phyloP scores from a whole-genome alignment of 352 stramenopile genomes.

The Pythium scleroteichum region DNA sequence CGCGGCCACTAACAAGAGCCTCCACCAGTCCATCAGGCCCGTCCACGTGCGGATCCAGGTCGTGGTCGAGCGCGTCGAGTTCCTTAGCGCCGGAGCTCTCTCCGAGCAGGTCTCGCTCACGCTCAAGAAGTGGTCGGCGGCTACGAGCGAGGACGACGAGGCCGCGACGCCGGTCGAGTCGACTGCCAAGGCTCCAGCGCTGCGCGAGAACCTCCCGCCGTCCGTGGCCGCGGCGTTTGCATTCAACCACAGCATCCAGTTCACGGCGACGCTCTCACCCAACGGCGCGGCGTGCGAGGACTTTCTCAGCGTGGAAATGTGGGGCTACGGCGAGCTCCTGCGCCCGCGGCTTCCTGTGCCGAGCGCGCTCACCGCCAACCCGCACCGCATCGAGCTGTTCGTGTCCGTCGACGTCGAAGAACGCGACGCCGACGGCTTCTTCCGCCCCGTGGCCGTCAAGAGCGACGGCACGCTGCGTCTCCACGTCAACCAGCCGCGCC shows the following conservation, averaged over 20 bases:
- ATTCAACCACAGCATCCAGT: slow-evolving; percentile 18
- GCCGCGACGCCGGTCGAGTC: slow-evolving; percentile 19
- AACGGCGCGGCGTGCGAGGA: slow-evolving; percentile 25
- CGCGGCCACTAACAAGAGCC: slow-evolving; percentile 7
- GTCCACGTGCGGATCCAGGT: slow-evolving; percentile 14
- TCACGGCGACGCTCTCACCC: not conserved
- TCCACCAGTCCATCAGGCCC: slow-evolving; percentile 5
- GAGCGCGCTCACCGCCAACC: not conserved
- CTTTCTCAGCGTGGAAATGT: slow-evolving; percentile 53
- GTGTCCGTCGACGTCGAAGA: slow-evolving; percentile 79
- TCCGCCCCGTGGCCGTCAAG: slow-evolving; percentile 67
- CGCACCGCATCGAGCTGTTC: slow-evolving; percentile 54
- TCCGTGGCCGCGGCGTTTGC: not conserved
- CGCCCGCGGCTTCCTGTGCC: not conserved
- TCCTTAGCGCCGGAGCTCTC: slow-evolving; percentile 3
- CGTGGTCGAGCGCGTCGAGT: slow-evolving; percentile 30
- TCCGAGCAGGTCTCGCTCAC: slow-evolving; percentile 35
- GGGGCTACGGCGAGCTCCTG: slow-evolving; percentile 44
- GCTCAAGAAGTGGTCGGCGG: slow-evolving; percentile 36
- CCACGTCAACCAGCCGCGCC: slow-evolving; percentile 54
- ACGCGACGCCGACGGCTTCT: slow-evolving; percentile 61
- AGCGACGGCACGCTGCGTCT: slow-evolving; percentile 64
- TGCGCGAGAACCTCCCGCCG: not conserved
- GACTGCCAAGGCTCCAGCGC: slow-evolving; percentile 23
- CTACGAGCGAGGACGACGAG: not conserved